Base-by-base conservation (phyloP, 2,329 filamentous ascomycete genomes). In the Bisporella sp. region DNA sequence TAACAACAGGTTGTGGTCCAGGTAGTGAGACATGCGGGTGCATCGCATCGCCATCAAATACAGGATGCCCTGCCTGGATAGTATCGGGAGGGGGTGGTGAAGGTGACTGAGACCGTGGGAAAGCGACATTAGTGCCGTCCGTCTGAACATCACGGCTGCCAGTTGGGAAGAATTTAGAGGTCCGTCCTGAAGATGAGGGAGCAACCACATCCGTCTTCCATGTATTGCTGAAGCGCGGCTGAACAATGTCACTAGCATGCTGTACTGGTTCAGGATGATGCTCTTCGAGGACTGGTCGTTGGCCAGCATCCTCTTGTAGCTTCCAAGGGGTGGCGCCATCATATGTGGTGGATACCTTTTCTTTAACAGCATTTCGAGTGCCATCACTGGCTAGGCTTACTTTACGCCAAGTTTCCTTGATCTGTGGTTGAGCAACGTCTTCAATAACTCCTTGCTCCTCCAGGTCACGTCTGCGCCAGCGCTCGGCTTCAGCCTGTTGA, bases 1-100 rank as follows among this genome's bases (percentile, higher is more conserved):
- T 89, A 9, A 97, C 91, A 30, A 89, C 78, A 32, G 89, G 88
- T 49, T 84, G 77, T 6, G 82, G 81, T 37, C 73, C 79, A 0
- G 87, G 87, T 6, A 91, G 70, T 35, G 79, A 82, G 6, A 91
- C 86, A 50, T 84, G 77, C 4, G 87, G 87, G 52, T 78, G 81
- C 33, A 70, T 69, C 1, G 71, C 72, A 59, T 88, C 79, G 31
- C 85, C 84, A 57, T 84, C 81, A 57, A 87, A 88, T 2, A 78
- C 87, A 5, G 87, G 87, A 60, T 91, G 87, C 7, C 77, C 82
- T 54, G 79, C 21, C 21, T 21, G 21, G 21, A 21, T 21, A 21
- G 21, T 21, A 21, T 21, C 21, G 1, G 85, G 85, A 44, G 88
- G 87, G 4, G 87, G 87, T 0, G 85, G 86, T 4, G 84, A 85